Evolutionary conservation across 129 eudicot genomes (phyloP).

Genomic region (Helianthus annuus): HanXRQr2.0-SUNRISE NC_035445.2:149486853-149487352

Average conservation of each 20-base stretch:
- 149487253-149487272: neutral
- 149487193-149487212: neutral
- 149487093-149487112: conserved; percentile 6
- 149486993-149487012: conserved; percentile 88
- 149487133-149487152: neutral
- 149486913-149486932: conserved; percentile 59
- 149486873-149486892: neutral
- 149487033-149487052: neutral
- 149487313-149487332: neutral
- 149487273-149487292: neutral
- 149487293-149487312: neutral
- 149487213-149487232: neutral
- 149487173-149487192: neutral
- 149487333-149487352: neutral
- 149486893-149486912: conserved; percentile 68
- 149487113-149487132: neutral
- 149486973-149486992: conserved; percentile 84
- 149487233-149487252: neutral
- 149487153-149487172: neutral
- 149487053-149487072: neutral
- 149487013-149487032: conserved; percentile 49
- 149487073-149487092: neutral
- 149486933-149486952: conserved; percentile 46
- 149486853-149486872: neutral
- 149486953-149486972: conserved; percentile 81